Evolutionary conservation across 331 rosid genomes (phyloP).

Genomic region (Pyrus hybrid): DNA sequence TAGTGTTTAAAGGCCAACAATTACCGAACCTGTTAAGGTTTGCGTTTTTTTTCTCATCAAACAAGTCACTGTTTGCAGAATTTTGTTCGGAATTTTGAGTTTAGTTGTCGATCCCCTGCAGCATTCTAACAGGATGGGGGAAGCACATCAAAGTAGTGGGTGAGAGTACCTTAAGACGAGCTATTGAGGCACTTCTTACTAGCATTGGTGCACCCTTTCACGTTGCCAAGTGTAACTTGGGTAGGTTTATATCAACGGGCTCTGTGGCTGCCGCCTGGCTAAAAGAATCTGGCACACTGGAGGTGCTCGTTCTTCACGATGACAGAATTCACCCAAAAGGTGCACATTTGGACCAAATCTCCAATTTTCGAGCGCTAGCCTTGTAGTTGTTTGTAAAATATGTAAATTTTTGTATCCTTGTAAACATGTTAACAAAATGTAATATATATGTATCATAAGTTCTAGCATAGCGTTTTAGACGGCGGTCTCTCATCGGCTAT

Average conservation of each 20-base stretch:
- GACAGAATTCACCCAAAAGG: conserved; percentile 27
- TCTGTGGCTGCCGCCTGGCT: conserved; percentile 65
- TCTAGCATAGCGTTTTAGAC: not conserved
- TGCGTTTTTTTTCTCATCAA: not conserved
- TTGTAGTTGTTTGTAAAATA: conserved; percentile 17
- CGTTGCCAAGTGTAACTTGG: conserved; percentile 53
- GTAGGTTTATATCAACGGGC: conserved; percentile 68
- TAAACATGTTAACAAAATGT: not conserved
- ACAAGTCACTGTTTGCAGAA: not conserved
- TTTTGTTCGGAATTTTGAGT: not conserved
- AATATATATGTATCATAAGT: not conserved
- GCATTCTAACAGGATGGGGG: conserved; percentile 98
- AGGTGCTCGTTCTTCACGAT: conserved; percentile 64
- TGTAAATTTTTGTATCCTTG: not conserved
- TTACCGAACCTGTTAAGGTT: conserved; percentile 67
- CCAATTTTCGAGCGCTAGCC: conserved; percentile 30
- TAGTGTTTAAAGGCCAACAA: conserved; percentile 55
- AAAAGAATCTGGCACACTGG: conserved; percentile 50
- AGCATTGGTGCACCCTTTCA: conserved; percentile 78
- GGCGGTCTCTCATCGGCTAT: not conserved
- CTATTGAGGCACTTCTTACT: conserved; percentile 58
- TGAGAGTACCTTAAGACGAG: conserved; percentile 55
- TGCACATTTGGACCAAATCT: conserved; percentile 19
- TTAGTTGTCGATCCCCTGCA: conserved; percentile 19
- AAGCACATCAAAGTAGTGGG: conserved; percentile 92